Evolutionary conservation across 2,329 filamentous ascomycete genomes (phyloP), one percentile per base, ranked within the genome.

Genomic region (Pseudocercospora cruenta): DNA sequence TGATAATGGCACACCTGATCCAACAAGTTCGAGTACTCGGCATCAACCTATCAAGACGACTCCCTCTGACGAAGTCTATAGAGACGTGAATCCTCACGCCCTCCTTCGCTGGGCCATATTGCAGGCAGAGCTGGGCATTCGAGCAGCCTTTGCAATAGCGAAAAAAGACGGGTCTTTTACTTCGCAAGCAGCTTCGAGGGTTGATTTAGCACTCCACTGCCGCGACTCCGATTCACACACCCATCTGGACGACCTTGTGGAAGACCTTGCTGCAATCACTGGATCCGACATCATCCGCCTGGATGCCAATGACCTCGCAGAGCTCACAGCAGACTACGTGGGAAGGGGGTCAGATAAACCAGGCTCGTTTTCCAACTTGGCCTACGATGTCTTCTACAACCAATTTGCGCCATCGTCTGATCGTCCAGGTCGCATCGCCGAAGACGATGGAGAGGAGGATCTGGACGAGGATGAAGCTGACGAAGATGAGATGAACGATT

Each of bases 271-370:
- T 0, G 80, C 81, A 12, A 83, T 87, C 36, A 80, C 91, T 5
- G 81, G 80, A 6, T 89, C 91, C 2, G 88, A 94, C 70, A 74
- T 94, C 2, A 80, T 95, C 33, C 84, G 86, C 21, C 75, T 96
- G 10, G 86, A 89, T 73, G 87, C 91, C 0, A 86, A 89, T 68
- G 89, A 91, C 73, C 80, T 96, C 61, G 90, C 90, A 2, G 84
- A 89, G 58, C 81, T 95, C 26, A 84, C 90, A 0, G 90, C 89
- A 2, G 84, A 87, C 51, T 92, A 93, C 72, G 78, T 94, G 9
- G 90, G 89, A 4, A 88, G 70, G n/a, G 66, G 68, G 5, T 69
- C 91, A 72, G 83, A 85, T 67, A 67, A 80, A 73, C 81, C 61
- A 71, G 85, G 70, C 74, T 82, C 67, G 75, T 83, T 65, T 76